A percentile compares a stretch with the other conserved stretches of the same genome.
Evolutionary conservation across 768 basidiomycete species (phyloP).

Genomic region (Lactarius evosmus): DNA sequence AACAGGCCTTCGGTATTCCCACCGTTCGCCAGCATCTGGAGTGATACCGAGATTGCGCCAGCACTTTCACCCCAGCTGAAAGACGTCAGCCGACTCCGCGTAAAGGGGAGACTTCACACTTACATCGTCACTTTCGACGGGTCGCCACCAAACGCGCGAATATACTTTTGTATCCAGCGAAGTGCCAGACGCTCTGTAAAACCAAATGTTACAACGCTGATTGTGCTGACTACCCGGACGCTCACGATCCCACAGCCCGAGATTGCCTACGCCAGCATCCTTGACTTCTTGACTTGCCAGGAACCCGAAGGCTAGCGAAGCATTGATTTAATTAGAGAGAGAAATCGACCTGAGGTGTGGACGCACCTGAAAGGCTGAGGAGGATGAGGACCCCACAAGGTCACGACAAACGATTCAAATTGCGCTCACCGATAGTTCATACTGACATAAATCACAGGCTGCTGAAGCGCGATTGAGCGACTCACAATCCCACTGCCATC

Average conservation of each 20-base stretch:
- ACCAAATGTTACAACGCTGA: background rate
- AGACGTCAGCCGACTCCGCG: background rate
- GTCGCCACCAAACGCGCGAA: conserved; percentile 61
- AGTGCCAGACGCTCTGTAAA: conserved; percentile 52
- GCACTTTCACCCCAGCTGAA: conserved; percentile 50
- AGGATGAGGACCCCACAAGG: background rate
- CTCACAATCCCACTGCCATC: conserved; percentile 26
- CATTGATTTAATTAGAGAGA: background rate
- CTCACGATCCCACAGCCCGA: conserved; percentile 62
- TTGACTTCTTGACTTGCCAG: conserved; percentile 49
- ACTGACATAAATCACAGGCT: conserved; percentile 31
- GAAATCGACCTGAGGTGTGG: background rate
- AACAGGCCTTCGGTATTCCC: conserved; percentile 40
- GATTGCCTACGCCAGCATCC: conserved; percentile 52
- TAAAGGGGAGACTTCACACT: conserved; percentile 25
- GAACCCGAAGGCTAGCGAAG: conserved; percentile 46
- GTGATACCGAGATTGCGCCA: conserved; percentile 46
- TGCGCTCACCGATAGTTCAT: conserved; percentile 30
- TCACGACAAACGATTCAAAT: background rate
- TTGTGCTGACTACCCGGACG: conserved; percentile 5
- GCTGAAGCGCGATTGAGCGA: conserved; percentile 28
- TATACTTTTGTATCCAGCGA: conserved; percentile 64
- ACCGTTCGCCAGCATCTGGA: conserved; percentile 43
- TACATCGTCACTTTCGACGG: conserved; percentile 56
- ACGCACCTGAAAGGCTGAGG: conserved; percentile 14